These are phyloP conservation scores for Nectriaceae sp. DNA, from an alignment of 2,329 filamentous ascomycete species.

Conservation along the genomic window DNA sequence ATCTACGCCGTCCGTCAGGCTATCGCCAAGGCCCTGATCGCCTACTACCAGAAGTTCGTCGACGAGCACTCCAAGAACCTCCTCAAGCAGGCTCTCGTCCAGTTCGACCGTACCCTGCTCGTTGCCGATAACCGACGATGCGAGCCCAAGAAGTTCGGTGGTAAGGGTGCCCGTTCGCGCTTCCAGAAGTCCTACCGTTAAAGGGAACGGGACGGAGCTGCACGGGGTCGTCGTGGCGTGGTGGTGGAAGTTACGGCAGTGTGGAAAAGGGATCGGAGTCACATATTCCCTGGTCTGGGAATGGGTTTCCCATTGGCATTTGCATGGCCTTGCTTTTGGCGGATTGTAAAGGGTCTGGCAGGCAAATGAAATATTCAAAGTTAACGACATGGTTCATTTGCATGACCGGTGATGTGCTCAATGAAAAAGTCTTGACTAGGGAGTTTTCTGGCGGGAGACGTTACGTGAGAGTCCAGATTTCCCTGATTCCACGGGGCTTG, in stretches of 20 bases:
- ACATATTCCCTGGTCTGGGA: conserved; percentile 41
- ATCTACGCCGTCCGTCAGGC: conserved; percentile 99
- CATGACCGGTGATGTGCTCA: conserved; percentile 24
- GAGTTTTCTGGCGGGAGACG: no score
- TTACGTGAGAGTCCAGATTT: no score
- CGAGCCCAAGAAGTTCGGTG: conserved; percentile 98
- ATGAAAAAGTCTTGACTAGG: conserved; percentile 23
- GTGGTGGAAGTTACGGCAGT: conserved; percentile 29
- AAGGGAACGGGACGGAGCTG: conserved; percentile 38
- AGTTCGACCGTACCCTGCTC: conserved; percentile 95
- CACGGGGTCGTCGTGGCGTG: conserved; percentile 21
- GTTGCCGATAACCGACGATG: conserved; percentile 99
- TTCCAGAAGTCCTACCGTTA: conserved; percentile 99
- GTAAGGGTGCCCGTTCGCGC: conserved; percentile 90
- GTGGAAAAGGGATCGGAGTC: conserved; percentile 40
- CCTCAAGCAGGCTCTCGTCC: conserved; percentile 94
- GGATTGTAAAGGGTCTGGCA: conserved; percentile 51
- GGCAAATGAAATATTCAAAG: conserved; percentile 54
- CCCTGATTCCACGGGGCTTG: no score
- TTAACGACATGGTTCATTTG: conserved; percentile 32
- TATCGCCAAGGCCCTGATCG: conserved; percentile 75
- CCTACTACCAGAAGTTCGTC: conserved; percentile 99
- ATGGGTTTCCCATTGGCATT: conserved; percentile 49
- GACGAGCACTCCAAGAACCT: conserved; percentile 99
- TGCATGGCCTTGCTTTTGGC: conserved; percentile 54